phyloP scores from a whole-genome alignment of 192 early-diverging fungal species.

The Chytriomyces confervae region DNA sequence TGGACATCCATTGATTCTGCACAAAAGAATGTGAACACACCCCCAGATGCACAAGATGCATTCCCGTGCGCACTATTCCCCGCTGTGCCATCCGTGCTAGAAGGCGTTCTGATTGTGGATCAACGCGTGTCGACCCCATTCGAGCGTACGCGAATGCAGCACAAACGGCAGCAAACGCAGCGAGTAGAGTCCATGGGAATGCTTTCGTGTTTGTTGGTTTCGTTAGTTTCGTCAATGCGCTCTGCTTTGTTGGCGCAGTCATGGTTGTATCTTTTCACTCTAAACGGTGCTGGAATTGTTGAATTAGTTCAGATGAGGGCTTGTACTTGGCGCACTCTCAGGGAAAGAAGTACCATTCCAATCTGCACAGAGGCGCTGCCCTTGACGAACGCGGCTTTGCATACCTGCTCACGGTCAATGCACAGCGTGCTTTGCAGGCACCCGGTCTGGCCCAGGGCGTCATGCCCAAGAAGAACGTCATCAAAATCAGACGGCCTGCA shows the following conservation, averaged over 20 bases:
- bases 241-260: no score
- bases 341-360: conserved; percentile 97
- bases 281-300: no score
- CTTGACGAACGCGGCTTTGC: conserved; percentile 69
- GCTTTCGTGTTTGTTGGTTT: not conserved
- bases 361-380: conserved; percentile 86
- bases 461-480: conserved; percentile 68
- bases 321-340: conserved; percentile 96
- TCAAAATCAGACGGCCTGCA: conserved; percentile 96
- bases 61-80: not conserved
- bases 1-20: not conserved
- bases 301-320: conserved; percentile 72
- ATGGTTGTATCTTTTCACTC: no score
- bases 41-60: not conserved
- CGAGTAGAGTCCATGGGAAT: not conserved
- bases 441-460: conserved; percentile 10
- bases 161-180: no score
- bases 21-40: not conserved
- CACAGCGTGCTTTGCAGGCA: conserved; percentile 26
- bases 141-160: no score
- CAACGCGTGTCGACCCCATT: no score
- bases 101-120: not conserved
- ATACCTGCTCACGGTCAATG: conserved; percentile 28
- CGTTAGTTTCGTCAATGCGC: not conserved
- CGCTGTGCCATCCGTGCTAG: conserved; percentile 1